Evolutionary conservation across 2,329 filamentous ascomycete species (phyloP).

Genomic region (Hypoxylon sp.): DNA sequence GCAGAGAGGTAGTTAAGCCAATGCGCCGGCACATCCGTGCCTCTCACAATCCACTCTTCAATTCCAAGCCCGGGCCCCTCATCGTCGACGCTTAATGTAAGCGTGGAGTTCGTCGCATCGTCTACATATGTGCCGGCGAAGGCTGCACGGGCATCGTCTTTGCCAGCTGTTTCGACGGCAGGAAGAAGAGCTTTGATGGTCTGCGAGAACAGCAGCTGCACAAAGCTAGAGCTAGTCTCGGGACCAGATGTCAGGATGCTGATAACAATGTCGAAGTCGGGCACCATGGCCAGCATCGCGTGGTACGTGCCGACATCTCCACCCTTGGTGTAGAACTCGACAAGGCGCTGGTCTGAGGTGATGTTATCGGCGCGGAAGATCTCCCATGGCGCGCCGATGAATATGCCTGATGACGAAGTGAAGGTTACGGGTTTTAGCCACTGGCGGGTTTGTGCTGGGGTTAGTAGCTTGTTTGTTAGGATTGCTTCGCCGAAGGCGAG

Average conservation of each 20-base stretch:
- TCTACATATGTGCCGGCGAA: constrained; percentile 32
- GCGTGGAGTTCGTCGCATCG: constrained; percentile 20
- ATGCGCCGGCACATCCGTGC: constrained; percentile 22
- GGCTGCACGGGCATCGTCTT: constrained; percentile 21
- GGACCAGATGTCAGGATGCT: constrained; percentile 24
- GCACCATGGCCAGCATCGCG: constrained; percentile 59
- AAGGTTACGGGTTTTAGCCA: constrained; percentile 63
- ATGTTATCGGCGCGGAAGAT: constrained; percentile 59
- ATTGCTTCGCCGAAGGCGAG: constrained; percentile 61
- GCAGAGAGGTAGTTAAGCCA: constrained; percentile 26
- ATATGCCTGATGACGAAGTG: constrained; percentile 57
- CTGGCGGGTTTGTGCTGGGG: constrained; percentile 57
- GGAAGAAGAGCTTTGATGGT: constrained; percentile 7
- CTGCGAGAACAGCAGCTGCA: constrained; percentile 25
- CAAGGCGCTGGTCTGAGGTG: constrained; percentile 57
- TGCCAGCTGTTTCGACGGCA: constrained; percentile 28
- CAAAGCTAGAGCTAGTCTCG: constrained; percentile 1
- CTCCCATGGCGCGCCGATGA: constrained; percentile 65
- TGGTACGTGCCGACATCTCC: constrained; percentile 62
- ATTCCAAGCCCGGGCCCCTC: constrained; percentile 27
- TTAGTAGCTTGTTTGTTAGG: constrained; percentile 60
- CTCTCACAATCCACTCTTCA: constrained; percentile 21
- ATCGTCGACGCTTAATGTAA: constrained; percentile 21
- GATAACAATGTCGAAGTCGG: constrained; percentile 57
- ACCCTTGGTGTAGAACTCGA: constrained; percentile 65